These are phyloP conservation scores for Pisolithus tinctorius DNA, from an alignment of 768 basidiomycete species.

Conservation along the genomic window DNA sequence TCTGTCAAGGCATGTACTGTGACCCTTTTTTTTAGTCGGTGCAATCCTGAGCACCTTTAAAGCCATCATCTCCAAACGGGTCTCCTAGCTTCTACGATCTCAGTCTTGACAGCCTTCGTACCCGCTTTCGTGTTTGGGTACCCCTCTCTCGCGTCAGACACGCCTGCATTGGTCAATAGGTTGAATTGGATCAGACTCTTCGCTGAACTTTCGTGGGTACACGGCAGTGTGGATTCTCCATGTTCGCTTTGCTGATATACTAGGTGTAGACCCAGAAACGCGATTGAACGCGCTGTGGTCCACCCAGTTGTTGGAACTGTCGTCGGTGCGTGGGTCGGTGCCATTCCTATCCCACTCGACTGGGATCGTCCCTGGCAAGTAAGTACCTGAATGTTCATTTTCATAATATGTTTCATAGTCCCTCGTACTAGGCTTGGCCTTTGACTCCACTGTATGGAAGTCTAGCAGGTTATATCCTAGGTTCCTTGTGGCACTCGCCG, in stretches of 20 bases:
- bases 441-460: slow-evolving; percentile 71
- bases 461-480: slow-evolving; percentile 58
- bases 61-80: slow-evolving; percentile 58
- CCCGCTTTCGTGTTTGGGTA: slow-evolving; percentile 65
- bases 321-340: slow-evolving; percentile 75
- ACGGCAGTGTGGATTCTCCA: background rate
- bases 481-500: slow-evolving; percentile 49
- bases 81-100: slow-evolving; percentile 60
- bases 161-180: slow-evolving; percentile 44
- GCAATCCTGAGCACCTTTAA: slow-evolving; percentile 1
- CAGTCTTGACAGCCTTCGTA: slow-evolving; percentile 57
- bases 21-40: background rate
- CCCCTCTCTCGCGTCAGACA: slow-evolving; percentile 41
- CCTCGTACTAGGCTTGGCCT: slow-evolving; percentile 67
- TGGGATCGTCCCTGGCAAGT: slow-evolving; percentile 99
- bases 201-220: slow-evolving; percentile 70
- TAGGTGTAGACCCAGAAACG: slow-evolving; percentile 42
- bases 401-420: slow-evolving; percentile 5
- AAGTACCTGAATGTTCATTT: slow-evolving; percentile 14
- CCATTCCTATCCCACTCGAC: slow-evolving; percentile 83
- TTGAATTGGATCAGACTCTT: slow-evolving; percentile 76
- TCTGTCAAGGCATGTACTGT: slow-evolving; percentile 40
- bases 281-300: slow-evolving; percentile 70
- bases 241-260: background rate
- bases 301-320: slow-evolving; percentile 72